Base-by-base conservation (phyloP, 345 rosid species). In the Firmiana major region DNA sequence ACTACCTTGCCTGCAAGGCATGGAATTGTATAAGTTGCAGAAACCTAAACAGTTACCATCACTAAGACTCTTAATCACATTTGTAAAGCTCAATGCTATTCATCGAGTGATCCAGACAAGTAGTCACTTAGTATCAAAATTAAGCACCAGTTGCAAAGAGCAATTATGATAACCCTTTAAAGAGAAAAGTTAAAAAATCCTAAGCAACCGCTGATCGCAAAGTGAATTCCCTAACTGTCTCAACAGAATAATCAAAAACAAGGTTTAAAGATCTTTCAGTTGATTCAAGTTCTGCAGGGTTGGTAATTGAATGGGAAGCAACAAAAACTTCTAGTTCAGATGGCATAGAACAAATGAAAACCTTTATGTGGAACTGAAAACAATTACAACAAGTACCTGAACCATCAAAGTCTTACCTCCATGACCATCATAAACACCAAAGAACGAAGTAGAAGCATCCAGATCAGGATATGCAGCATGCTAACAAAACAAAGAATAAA, bases 381-480 rank as follows among this genome's bases (percentile, higher is more conserved):
- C 42, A 19, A 69, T 49, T 59, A 70, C 17, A 53, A 34, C 11
- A 70, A 62, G n/a, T n/a, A 75, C 72, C 79, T n/a, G 51, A 73
- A 53, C 80, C 69, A 75, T 76, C 75, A n/a, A 75, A 80, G 54
- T 82, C 84, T 84, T 88, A 94, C 99, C 98, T 92, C 99, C 99
- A 84, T 96, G 99, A 71, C 98, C 99, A 89, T 94, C 98, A 85
- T 90, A 93, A 65, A 96, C 98, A 83, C 99, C 98, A 79, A 92
- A 93, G 92, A 96, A 94, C 9, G 97, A 90, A 80, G 98, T 91
- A 71, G 87, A 81, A 75, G 87, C 83, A 85, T 96, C 99, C 80
- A 94, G 79, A 83, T 90, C 86, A 79, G 95, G 88, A 71, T 82
- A 79, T 60, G 99, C 98, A 82, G 97, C 90, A 87, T 96, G 97